These are phyloP conservation scores for Sinapis alba DNA, from an alignment of 441 rosid species.

Conservation along the genomic window DNA sequence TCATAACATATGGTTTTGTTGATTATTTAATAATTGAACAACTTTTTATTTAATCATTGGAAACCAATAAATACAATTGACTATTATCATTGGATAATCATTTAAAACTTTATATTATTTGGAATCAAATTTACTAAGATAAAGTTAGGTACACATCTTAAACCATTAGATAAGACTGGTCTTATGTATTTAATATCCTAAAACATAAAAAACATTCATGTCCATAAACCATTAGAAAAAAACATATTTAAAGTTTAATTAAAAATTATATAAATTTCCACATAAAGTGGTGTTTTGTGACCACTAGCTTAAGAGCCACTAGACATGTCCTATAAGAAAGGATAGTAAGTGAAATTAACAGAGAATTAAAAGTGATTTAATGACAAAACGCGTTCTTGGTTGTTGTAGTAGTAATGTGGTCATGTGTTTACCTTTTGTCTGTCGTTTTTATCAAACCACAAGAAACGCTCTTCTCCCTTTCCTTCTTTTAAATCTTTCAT, in stretches of 20 bases:
- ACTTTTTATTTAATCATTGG: neutral
- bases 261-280: no score
- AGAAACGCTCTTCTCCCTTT: constrained; percentile 11
- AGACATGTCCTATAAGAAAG: neutral
- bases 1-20: neutral
- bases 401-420: neutral
- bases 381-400: constrained; percentile 25
- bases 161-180: neutral
- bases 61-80: neutral
- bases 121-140: neutral
- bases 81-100: neutral
- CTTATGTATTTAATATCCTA: no score
- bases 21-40: neutral
- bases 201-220: no score
- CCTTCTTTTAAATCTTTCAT: constrained; percentile 1
- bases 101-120: neutral
- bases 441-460: constrained; percentile 16
- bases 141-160: neutral
- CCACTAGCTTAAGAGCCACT: neutral
- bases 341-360: constrained; percentile 26
- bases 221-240: no score
- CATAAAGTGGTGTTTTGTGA: neutral
- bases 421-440: neutral
- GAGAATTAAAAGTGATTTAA: constrained; percentile 26
- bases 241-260: no score